Evolutionary conservation across 345 rosid species (phyloP), one percentile per base, ranked within the genome.

Genomic region (Camelina hispida): DNA sequence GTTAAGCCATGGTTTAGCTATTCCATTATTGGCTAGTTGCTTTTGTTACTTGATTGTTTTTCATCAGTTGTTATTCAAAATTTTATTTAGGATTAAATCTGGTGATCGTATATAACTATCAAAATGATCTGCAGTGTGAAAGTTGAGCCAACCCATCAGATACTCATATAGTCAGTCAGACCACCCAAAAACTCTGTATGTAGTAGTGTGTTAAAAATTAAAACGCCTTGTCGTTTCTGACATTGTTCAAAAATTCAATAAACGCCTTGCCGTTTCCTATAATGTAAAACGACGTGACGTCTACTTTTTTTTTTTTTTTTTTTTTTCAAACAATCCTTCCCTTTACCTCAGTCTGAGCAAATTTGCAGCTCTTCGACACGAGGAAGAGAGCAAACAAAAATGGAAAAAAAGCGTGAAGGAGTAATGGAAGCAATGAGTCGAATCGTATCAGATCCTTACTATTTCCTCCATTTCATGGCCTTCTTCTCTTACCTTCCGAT

Each of bases 401-500:
- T 72, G 83, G 82, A 75, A 77, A 66, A 68, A 35, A 73, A 60
- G 50, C 73, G 56, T 13, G 57, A 58, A 51, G 83, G 80, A 43
- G 67, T 60, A 62, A 53, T 87, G 73, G 86, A 81, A 69, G 71
- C 58, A 84, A 61, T 85, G 75, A 87, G 82, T 72, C 74, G 68
- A 72, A 59, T 83, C 79, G 85, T 86, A 17, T 83, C 91, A 32
- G 93, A 94, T 81, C 91, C 97, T 2, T 87, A 84, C 64, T 91
- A 86, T 48, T 81, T 89, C 67, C 81, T 62, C 73, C 93, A 93
- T 81, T 85, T 87, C 77, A 78, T 91, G 70, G 83, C 88, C 61
- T 87, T 89, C 82, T 91, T 93, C 85, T 83, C 93, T 37, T 91
- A 91, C 72, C 66, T 89, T 38, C 82, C 87, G 44, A 72, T 88